Evolutionary conservation across 2,329 filamentous ascomycete species (phyloP).

Genomic region (Phoma herbarum): DNA sequence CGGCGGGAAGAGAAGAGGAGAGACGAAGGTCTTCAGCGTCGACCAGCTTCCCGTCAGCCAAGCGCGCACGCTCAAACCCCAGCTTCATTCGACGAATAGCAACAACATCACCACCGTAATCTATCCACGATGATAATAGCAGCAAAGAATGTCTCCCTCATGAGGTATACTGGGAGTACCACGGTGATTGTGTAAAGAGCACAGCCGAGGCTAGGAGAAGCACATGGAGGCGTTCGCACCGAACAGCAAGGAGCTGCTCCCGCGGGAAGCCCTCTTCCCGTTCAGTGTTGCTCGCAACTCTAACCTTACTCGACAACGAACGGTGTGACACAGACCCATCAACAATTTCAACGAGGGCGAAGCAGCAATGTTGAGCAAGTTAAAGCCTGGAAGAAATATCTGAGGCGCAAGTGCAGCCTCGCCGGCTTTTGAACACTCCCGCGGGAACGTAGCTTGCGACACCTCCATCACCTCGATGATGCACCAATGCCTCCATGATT

Average conservation of each 20-base stretch:
- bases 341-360: background rate
- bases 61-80: background rate
- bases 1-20: conserved; percentile 8
- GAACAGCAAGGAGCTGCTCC: background rate
- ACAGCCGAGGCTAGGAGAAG: background rate
- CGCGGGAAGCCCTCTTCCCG: background rate
- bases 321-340: background rate
- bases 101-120: background rate
- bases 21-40: background rate
- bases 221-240: background rate
- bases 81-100: background rate
- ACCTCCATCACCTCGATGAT: background rate
- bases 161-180: background rate
- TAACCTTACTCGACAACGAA: background rate
- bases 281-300: background rate
- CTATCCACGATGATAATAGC: background rate
- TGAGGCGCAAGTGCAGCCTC: background rate
- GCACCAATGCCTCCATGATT: background rate
- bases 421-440: background rate
- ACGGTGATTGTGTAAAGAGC: background rate
- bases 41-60: background rate
- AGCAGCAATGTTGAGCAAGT: background rate
- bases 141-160: too few species aligned
- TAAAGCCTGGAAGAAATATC: background rate
- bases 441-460: background rate